These are phyloP conservation scores for Phaffomyces thermotolerans DNA, from an alignment of 805 yeast genomes.

Conservation along the genomic window DNA sequence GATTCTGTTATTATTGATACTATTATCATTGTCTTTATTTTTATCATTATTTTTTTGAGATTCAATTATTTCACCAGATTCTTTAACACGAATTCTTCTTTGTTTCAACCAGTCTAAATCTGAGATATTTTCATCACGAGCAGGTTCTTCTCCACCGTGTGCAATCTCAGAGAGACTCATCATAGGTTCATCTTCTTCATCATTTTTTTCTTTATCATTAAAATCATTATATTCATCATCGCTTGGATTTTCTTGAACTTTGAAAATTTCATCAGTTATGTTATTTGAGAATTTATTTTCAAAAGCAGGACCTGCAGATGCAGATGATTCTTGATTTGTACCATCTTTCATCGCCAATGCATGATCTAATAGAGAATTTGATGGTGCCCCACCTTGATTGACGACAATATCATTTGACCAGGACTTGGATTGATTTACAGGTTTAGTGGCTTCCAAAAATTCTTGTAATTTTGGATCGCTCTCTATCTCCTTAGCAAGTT, in stretches of 20 bases:
- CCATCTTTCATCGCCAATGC: slow-evolving; percentile 31
- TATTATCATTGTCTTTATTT: no score
- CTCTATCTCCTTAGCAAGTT: slow-evolving; percentile 54
- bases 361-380: slow-evolving; percentile 32
- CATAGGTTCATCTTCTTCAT: slow-evolving; percentile 44
- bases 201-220: slow-evolving; percentile 25
- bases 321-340: background rate
- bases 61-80: slow-evolving; percentile 25
- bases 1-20: background rate
- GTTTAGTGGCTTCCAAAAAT: slow-evolving; percentile 77
- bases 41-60: background rate
- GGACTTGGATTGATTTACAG: slow-evolving; percentile 58
- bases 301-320: background rate
- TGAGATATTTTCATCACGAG: slow-evolving; percentile 46
- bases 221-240: slow-evolving; percentile 38
- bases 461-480: slow-evolving; percentile 67
- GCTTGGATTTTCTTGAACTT: slow-evolving; percentile 31
- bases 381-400: slow-evolving; percentile 27
- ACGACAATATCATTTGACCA: slow-evolving; percentile 52
- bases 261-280: slow-evolving; percentile 21
- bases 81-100: slow-evolving; percentile 66
- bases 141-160: slow-evolving; percentile 24
- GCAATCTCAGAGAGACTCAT: slow-evolving; percentile 32
- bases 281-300: slow-evolving; percentile 17
- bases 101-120: slow-evolving; percentile 85